phyloP scores from a whole-genome alignment of 2,329 filamentous ascomycete genomes.

The Fusarium aywerte region DNA sequence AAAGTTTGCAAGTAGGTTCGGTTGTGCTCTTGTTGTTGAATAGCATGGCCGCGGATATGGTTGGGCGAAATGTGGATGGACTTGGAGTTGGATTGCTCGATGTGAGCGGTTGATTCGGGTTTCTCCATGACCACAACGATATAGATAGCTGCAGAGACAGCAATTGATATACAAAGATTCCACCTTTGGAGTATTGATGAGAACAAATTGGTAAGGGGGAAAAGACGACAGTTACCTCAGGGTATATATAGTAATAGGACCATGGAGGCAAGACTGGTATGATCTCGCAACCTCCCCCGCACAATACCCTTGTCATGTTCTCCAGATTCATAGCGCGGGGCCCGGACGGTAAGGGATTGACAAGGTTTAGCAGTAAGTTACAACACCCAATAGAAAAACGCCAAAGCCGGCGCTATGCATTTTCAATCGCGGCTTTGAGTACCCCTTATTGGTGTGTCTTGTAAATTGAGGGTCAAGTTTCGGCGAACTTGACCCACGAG shows the following conservation, averaged over 20 bases:
- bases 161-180: not conserved
- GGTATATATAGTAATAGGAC: constrained; percentile 14
- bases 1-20: constrained; percentile 43
- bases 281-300: not conserved
- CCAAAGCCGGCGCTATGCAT: not conserved
- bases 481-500: not conserved
- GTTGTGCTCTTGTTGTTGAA: constrained; percentile 47
- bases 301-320: constrained; percentile 3
- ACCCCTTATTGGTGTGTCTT: not conserved
- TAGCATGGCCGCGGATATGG: constrained; percentile 41
- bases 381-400: not conserved
- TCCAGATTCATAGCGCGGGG: constrained; percentile 23
- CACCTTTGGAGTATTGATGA: not conserved
- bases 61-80: not conserved
- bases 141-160: not conserved
- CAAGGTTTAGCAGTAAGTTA: not conserved
- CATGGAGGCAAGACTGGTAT: not conserved
- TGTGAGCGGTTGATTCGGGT: constrained; percentile 14
- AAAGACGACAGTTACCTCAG: not conserved
- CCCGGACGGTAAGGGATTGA: not conserved
- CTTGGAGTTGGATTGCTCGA: constrained; percentile 12
- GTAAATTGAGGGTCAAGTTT: not conserved
- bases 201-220: not conserved
- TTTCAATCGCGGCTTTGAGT: not conserved
- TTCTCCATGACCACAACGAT: constrained; percentile 3